Evolutionary conservation across 208 protist species (phyloP), one percentile per base, ranked within the genome.

Genomic region (Leptomonas seymouri): DNA sequence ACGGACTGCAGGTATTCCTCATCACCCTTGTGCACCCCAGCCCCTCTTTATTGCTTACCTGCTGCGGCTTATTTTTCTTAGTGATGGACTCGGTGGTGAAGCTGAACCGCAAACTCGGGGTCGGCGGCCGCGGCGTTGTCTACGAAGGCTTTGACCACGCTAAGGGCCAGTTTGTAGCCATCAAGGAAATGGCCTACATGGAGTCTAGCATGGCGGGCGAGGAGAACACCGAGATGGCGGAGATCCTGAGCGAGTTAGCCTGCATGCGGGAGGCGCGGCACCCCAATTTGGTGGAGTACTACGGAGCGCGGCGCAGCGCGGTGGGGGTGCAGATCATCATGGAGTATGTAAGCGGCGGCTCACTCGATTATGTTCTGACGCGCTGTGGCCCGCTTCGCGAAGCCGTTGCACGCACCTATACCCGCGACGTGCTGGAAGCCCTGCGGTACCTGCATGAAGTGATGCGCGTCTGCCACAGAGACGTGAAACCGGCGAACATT

Each of bases 401-500:
- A 77, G 31, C 44, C n/a, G 87, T 95, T 14, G 86, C 88, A 36
- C 82, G 82, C 9, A 74, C 77, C 23, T 97, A 97, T 71, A 82
- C 80, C 16, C 71, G 78, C 9, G 89, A 97, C 50, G 80, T 97
- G 8, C 75, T 95, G 1, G 72, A 82, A 23, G 94, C 90, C 0
- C 76, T 98, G 42, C 67, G 69, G 44, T 97, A 95, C 71, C 74
- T 98, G 56, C 94, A 98, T 65, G 75, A 87, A 44, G 79, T 59
- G 11, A 80, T 85, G 56, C 72, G 80, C 27, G 85, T 98, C n/a
- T 94, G 86, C 58, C 94, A 98, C 68, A 78, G 93, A 18, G 94
- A 98, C 74, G 73, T 98, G 34, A 98, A 98, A 71, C 90, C 91
- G 20, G 94, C 76, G 15, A 98, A 98, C 60, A 84, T 98, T 21